phyloP scores from a whole-genome alignment of 2,329 filamentous ascomycete genomes.

The Ramichloridium luteum region DNA sequence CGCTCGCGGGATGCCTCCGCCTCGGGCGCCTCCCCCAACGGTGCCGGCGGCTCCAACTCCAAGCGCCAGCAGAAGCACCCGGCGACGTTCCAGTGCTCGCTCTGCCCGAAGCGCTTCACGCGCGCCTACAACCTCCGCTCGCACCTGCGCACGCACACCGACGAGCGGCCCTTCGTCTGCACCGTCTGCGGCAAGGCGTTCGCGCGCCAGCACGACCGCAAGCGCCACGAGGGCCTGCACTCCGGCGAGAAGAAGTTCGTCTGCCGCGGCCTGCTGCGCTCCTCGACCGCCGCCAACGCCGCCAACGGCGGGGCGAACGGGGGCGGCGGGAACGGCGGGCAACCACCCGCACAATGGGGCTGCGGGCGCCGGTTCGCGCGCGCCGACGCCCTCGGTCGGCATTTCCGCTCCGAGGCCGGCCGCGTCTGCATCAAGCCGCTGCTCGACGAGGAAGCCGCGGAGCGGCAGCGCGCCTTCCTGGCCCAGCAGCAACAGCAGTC shows the following conservation, averaged over 20 bases:
- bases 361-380: constrained; percentile 88
- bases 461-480: constrained; percentile 62
- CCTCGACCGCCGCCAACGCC: too few species aligned
- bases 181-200: constrained; percentile 96
- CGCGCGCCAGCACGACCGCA: constrained; percentile 91
- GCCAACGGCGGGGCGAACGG: too few species aligned
- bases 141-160: constrained; percentile 89
- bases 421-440: constrained; percentile 95
- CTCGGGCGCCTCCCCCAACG: constrained; percentile 23
- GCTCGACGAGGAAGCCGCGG: constrained; percentile 81
- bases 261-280: constrained; percentile 81
- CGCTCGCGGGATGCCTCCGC: constrained; percentile 56
- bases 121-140: constrained; percentile 93
- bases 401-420: constrained; percentile 91
- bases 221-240: constrained; percentile 90
- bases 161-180: constrained; percentile 93
- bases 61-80: constrained; percentile 96
- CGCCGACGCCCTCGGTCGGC: constrained; percentile 71
- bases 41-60: constrained; percentile 33
- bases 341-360: constrained; percentile 74
- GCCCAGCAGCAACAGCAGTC: constrained; percentile 43
- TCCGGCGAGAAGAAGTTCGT: constrained; percentile 98
- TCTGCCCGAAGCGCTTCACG: constrained; percentile 93
- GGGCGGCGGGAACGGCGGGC: too few species aligned
- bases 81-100: constrained; percentile 84